Evolutionary conservation across 148 eudicot species (phyloP), one percentile per base, ranked within the genome.

Genomic region (Rhododendron vialii): DNA sequence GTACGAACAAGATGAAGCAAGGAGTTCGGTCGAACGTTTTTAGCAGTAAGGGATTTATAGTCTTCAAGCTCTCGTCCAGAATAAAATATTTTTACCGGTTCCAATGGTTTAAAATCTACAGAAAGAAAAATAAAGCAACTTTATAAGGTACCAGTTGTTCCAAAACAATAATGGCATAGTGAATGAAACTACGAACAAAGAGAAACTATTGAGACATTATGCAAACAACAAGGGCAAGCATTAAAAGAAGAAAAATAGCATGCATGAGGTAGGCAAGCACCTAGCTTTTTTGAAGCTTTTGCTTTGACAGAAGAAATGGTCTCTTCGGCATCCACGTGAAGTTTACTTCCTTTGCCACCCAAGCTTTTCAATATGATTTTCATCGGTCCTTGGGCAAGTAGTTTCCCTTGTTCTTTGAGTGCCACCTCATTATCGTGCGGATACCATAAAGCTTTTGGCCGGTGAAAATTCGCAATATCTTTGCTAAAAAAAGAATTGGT

Each of bases 381-480:
- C 98, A 94, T 94, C 30, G 93, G 92, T 51, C 98, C 98, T 86
- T 91, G 93, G 50, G 87, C 86, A 50, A 94, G 93, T 67, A 94
- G 89, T 84, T 92, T 93, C 86, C 93, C 95, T 86, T 91, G 98
- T 88, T 95, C 95, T 90, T 90, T 93, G 53, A 92, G 88, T 53
- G 90, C 95, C 69, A 94, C 92, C 90, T 93, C 95, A 89, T 93
- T 95, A 86, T 93, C 95, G 89, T 93, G 98, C 24, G 99, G 98
- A 90, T 95, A 95, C 98, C 99, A 97, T 87, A 89, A 85, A 85
- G 96, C 96, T 92, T 92, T 97, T 85, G 99, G 99, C 84, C 99
- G 94, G 87, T 97, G 99, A 90, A 97, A 97, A 89, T 95, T 92
- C 15, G 99, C 98, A 88, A 97, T 84, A 86, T 94, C 99, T 91